Evolutionary conservation across 106 monocot genomes (phyloP).

Genomic region (Posidonia australis): DNA sequence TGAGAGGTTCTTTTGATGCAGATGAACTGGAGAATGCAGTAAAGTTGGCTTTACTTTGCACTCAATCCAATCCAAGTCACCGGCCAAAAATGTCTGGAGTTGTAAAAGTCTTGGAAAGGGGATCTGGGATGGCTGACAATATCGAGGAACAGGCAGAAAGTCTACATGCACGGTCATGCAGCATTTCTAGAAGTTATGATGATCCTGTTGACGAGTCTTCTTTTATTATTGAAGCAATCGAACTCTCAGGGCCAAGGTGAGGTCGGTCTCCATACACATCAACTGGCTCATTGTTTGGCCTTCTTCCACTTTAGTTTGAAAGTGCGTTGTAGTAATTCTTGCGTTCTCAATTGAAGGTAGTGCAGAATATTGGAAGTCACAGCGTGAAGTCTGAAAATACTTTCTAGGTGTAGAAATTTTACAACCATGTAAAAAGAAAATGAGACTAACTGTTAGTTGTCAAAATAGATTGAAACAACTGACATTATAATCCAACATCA

Average conservation of each 20-base stretch:
- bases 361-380: no score
- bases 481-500: no score
- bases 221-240: conserved; percentile 79
- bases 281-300: no score
- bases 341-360: no score
- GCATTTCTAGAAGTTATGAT: conserved; percentile 44
- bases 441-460: no score
- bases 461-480: no score
- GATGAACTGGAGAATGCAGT: conserved; percentile 63
- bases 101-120: conserved; percentile 50
- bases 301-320: no score
- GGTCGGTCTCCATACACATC: background rate
- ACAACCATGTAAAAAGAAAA: no score
- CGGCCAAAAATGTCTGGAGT: conserved; percentile 85
- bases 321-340: no score
- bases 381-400: no score
- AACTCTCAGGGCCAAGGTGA: conserved; percentile 89
- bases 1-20: conserved; percentile 33
- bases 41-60: conserved; percentile 54
- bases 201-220: conserved; percentile 64
- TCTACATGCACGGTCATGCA: conserved; percentile 21
- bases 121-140: conserved; percentile 17
- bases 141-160: conserved; percentile 24
- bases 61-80: conserved; percentile 48
- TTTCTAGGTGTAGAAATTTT: no score